Evolutionary conservation across 2,329 filamentous ascomycete species (phyloP), one percentile per base, ranked within the genome.

Genomic region (Capronia coronata): DNA sequence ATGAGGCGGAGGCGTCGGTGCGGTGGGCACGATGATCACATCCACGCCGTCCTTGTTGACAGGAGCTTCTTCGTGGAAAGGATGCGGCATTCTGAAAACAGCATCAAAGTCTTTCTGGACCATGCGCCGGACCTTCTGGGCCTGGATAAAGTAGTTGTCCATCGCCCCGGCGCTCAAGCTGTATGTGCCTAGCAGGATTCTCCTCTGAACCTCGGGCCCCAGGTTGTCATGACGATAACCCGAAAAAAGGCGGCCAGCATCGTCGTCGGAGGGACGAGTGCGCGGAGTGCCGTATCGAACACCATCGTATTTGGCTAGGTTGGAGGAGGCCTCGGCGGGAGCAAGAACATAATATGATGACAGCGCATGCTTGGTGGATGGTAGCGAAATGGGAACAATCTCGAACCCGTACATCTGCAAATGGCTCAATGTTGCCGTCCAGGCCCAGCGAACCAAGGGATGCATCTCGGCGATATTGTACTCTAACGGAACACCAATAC

Each of bases 321-420:
- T 98, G 13, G 91, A 97, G 1, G 88, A 88, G 2, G 93, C 93
- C 69, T 98, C 93, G 13, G 93, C 91, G 0, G 93, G 88, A 0
- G 93, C 94, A 48, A 98, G 82, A 49, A 98, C 79, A 67, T 98
- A 98, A 72, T 98, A 98, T 27, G 93, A 86, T 16, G 89, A 87
- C 0, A 98, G 78, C 0, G 93, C 91, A 59, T 87, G 83, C 55
- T 81, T 84, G 1, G 91, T 98, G 0, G 83, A 80, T 0, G 91
- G 90, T 3, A 98, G 75, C 1, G 84, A 87, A 13, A 97, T 78
- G 1, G 86, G 78, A 9, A 87, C 79, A 10, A 97, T 72, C 0
- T 74, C 78, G 51, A 86, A 84, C 9, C 88, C 89, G n/a, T 76
- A 69, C 0, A 68, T 58, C 57, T 79, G 75, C 1, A 97, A 74